A percentile compares a stretch with the other conserved stretches of the same genome.
Evolutionary conservation across 768 basidiomycete genomes (phyloP).

Genomic region (Peribolospora kevripleyi): DNA sequence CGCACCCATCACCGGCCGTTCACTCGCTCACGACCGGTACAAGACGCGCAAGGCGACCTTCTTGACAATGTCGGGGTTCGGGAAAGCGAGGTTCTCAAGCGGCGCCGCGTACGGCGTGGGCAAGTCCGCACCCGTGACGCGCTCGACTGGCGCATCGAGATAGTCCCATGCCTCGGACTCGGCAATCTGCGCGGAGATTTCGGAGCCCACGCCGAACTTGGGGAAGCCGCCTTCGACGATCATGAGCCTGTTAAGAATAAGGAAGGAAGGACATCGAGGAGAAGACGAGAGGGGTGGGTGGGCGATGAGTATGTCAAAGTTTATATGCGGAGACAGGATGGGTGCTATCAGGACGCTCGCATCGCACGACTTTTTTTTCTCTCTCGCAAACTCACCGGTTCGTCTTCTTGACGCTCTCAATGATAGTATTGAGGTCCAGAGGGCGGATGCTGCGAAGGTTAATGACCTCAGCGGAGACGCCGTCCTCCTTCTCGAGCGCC

Average conservation of each 20-base stretch:
- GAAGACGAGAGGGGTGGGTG: neutral
- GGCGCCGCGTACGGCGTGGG: conserved; percentile 92
- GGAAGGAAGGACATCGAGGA: neutral
- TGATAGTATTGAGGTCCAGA: conserved; percentile 92
- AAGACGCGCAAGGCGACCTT: conserved; percentile 47
- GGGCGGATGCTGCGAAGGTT: conserved; percentile 90
- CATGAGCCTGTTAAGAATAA: conserved; percentile 34
- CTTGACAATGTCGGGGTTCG: conserved; percentile 65
- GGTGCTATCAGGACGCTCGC: no score
- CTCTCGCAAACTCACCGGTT: conserved; percentile 37
- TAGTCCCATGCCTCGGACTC: conserved; percentile 97
- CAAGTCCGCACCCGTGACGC: conserved; percentile 84
- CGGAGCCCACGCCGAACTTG: conserved; percentile 89
- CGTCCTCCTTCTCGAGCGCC: conserved; percentile 62
- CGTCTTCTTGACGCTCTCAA: conserved; percentile 92
- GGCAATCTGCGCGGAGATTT: conserved; percentile 90
- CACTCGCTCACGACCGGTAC: conserved; percentile 28
- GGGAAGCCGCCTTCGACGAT: conserved; percentile 98
- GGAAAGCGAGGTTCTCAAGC: conserved; percentile 80
- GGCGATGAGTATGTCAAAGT: no score
- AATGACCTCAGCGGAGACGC: conserved; percentile 90
- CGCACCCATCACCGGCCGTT: no score
- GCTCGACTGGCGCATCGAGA: conserved; percentile 93
- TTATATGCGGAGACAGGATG: neutral
- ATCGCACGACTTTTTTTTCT: no score